Conservation (phyloP, 495 filamentous ascomycete genomes). For the Bacidia gigantensis region DNA sequence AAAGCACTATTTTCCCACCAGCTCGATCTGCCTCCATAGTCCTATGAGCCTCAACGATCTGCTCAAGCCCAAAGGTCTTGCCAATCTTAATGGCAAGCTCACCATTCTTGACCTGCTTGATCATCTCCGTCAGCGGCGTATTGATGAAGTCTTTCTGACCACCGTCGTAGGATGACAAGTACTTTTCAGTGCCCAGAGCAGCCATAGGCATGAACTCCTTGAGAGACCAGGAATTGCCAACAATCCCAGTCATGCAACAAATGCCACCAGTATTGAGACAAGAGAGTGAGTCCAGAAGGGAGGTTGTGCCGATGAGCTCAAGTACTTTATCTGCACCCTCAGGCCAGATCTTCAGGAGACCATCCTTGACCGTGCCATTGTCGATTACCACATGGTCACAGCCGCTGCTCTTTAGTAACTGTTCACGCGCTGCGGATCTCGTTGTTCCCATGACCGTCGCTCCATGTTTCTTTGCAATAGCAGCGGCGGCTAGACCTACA, state of each 20-base stretch:
- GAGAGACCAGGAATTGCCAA: slow-evolving; percentile 34
- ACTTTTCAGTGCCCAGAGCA: slow-evolving; percentile 29
- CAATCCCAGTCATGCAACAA: slow-evolving; percentile 38
- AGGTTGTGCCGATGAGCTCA: slow-evolving; percentile 31
- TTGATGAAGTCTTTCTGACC: slow-evolving; percentile 31
- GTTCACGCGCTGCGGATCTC: slow-evolving; percentile 23
- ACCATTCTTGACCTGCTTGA: slow-evolving; percentile 24
- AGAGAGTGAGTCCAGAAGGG: slow-evolving; percentile 30
- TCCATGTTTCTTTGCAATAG: slow-evolving; percentile 32
- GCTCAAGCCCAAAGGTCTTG: slow-evolving; percentile 34
- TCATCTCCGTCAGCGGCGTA: slow-evolving; percentile 34
- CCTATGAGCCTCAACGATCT: slow-evolving; percentile 35
- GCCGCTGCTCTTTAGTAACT: slow-evolving; percentile 27
- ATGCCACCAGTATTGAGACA: slow-evolving; percentile 28
- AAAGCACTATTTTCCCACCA: slow-evolving; percentile 28
- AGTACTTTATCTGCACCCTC: slow-evolving; percentile 36
- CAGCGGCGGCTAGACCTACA: slow-evolving; percentile 35
- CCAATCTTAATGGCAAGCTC: slow-evolving; percentile 31
- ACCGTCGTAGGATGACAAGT: slow-evolving; percentile 32
- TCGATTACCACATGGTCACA: slow-evolving; percentile 31
- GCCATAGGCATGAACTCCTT: slow-evolving; percentile 35
- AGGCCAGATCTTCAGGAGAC: slow-evolving; percentile 21
- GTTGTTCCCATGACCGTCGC: slow-evolving; percentile 29
- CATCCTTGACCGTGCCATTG: slow-evolving; percentile 24
- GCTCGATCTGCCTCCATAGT: slow-evolving; percentile 29